Percentiles rank a stretch among this genome's conserved stretches.
phyloP scores from a whole-genome alignment of 495 filamentous ascomycete species.

The Sporormia fimetaria region DNA sequence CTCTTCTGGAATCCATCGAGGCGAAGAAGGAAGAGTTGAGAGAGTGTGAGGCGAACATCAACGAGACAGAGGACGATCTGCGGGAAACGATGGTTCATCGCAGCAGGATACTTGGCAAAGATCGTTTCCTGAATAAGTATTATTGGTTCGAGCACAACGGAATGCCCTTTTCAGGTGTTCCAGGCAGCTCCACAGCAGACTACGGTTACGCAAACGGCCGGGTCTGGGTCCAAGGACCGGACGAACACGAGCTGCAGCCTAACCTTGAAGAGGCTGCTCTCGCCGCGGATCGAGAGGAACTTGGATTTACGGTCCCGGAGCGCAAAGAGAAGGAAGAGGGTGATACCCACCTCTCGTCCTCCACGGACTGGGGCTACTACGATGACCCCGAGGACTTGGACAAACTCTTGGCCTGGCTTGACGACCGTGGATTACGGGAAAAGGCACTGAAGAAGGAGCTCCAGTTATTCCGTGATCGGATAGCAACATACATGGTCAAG shows the following conservation, averaged over 20 bases:
- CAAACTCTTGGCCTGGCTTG: constrained; percentile 74
- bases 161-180: constrained; percentile 88
- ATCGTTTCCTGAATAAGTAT: constrained; percentile 95
- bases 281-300: constrained; percentile 49
- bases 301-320: constrained; percentile 70
- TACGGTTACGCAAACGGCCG: constrained; percentile 88
- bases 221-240: constrained; percentile 91
- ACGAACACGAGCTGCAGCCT: constrained; percentile 75
- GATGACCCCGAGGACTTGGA: constrained; percentile 68
- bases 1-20: constrained; percentile 75
- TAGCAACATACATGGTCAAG: constrained; percentile 66
- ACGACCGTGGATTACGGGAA: constrained; percentile 72
- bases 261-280: constrained; percentile 61
- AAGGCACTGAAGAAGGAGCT: constrained; percentile 77
- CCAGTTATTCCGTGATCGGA: constrained; percentile 60
- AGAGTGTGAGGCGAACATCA: constrained; percentile 73
- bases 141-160: constrained; percentile 99
- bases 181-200: constrained; percentile 72
- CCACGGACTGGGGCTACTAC: constrained; percentile 82
- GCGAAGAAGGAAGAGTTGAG: constrained; percentile 67
- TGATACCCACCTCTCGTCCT: constrained; percentile 60
- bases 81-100: constrained; percentile 87
- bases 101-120: constrained; percentile 77
- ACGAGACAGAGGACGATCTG: constrained; percentile 75
- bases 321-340: constrained; percentile 83